A percentile compares a stretch with the other conserved stretches of the same genome.
phyloP scores from a whole-genome alignment of 2,329 filamentous ascomycete species.

The Ramularia collo-cygni region DNA sequence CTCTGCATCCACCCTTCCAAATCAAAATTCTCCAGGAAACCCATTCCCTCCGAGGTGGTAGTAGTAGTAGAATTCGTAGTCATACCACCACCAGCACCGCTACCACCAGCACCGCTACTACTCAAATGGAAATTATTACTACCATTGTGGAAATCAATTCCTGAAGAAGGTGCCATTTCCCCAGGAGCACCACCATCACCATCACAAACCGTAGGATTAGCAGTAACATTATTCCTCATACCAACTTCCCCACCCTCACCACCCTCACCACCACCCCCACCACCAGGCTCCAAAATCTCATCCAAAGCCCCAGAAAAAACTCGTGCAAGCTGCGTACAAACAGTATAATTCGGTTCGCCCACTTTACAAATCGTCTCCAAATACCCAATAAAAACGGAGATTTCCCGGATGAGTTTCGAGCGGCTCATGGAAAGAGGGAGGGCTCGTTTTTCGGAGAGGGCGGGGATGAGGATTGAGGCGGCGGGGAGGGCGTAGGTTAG shows the following conservation, averaged over 20 bases:
- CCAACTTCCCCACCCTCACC: too few species aligned
- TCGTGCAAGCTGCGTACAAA: conserved; percentile 16
- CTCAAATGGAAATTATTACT: too few species aligned
- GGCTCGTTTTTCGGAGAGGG: conserved; percentile 5
- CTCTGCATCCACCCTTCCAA: conserved; percentile 11
- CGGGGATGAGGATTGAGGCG: conserved; percentile 12
- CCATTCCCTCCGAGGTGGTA: too few species aligned
- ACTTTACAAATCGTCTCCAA: conserved; percentile 17
- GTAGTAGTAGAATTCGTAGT: too few species aligned
- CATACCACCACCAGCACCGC: too few species aligned
- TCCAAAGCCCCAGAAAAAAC: conserved; percentile 14
- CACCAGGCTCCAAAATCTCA: conserved; percentile 14
- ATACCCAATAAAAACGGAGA: conserved; percentile 16
- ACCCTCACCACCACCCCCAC: too few species aligned
- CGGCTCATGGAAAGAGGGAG: conserved; percentile 11
- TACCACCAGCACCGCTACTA: too few species aligned
- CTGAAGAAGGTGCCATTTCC: background rate
- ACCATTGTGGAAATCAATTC: conserved; percentile 4
- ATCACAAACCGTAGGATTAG: too few species aligned
- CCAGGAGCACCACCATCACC: background rate
- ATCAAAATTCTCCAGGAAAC: conserved; percentile 12
- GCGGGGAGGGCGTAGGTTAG: conserved; percentile 16
- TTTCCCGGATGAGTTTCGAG: conserved; percentile 12
- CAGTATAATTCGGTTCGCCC: conserved; percentile 15
- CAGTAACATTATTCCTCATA: too few species aligned